Base-by-base conservation (phyloP, 257 asterid genomes). In the Mitragyna speciosa region DNA sequence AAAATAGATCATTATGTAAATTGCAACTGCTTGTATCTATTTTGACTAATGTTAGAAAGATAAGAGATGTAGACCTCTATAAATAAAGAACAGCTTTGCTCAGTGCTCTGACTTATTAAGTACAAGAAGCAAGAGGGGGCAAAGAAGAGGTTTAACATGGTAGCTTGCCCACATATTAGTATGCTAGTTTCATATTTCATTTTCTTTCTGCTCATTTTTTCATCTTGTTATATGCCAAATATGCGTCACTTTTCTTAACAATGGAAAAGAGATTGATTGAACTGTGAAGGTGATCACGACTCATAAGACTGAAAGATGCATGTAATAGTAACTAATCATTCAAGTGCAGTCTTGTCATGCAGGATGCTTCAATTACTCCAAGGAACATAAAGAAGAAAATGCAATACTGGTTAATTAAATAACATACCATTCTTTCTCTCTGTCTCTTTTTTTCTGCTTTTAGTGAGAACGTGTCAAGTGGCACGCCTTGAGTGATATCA, bases 391-490 rank as follows among this genome's bases (percentile, higher is more conserved):
- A 51, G 20, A 51, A 15, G 20, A 52, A 15, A 2, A 51, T 14
- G 56, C 56, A 51, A 15, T 51, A 7, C 9, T 9, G 59, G 30
- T 6, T 4, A 19, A 24, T 22, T n/a, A 59, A 59, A 59, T 22
- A 59, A 59, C 30, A 1, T 88, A 92, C 96, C 96, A 88, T 89
- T 84, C 97, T 85, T 49, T 93, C 99, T 85, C 82, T 87, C 82
- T 91, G 97, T 81, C 93, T 83, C 85, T 84, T 91, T 84, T 92
- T 94, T 85, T 94, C 97, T 2, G 98, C 89, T 81, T 90, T 92
- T 63, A 92, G 47, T 51, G 98, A 92, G 82, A 90, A 94, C 33
- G 83, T 86, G 6, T 91, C 97, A 56, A 92, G 89, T 20, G 98
- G 86, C 66, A 89, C 90, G 0, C 98, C 97, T 83, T 91, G 93